These are phyloP conservation scores for Pichia eremophila DNA, from an alignment of 805 yeast genomes.

Conservation along the genomic window DNA sequence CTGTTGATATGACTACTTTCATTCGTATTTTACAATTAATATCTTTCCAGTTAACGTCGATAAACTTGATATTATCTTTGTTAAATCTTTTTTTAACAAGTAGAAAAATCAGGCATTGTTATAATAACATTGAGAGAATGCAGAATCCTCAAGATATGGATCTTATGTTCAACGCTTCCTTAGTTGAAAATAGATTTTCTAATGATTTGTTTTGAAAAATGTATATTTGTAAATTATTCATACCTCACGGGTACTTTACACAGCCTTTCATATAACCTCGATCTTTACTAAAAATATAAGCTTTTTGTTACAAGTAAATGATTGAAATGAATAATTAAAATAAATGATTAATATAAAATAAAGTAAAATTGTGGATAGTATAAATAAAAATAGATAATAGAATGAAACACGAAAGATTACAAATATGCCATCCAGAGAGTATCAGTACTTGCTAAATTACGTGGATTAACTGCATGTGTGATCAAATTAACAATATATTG, in stretches of 20 bases:
- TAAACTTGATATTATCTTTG: slow-evolving; percentile 15
- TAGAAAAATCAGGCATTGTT: slow-evolving; percentile 18
- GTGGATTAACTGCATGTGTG: slow-evolving; percentile 90
- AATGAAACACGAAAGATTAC: slow-evolving; percentile 21
- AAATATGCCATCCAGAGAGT: slow-evolving; percentile 94
- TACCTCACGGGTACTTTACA: too few relatives aligned
- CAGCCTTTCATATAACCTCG: too few relatives aligned
- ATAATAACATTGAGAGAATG: slow-evolving; percentile 19
- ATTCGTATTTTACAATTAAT: slow-evolving; percentile 16
- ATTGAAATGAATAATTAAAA: too few relatives aligned
- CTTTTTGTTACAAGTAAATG: too few relatives aligned
- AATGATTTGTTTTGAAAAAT: slow-evolving; percentile 12
- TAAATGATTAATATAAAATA: too few relatives aligned
- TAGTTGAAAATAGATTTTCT: slow-evolving; percentile 14
- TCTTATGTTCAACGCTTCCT: background rate
- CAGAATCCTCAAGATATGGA: slow-evolving; percentile 6
- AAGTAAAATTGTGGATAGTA: background rate
- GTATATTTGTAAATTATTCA: background rate
- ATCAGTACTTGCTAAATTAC: slow-evolving; percentile 86
- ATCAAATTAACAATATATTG: slow-evolving; percentile 86
- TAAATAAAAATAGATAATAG: background rate
- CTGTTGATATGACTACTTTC: slow-evolving; percentile 6
- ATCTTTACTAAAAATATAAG: too few relatives aligned
- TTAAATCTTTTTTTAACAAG: slow-evolving; percentile 18
- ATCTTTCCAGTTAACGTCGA: slow-evolving; percentile 14